Base-by-base conservation (phyloP, 768 basidiomycete genomes). In the Leccinum rimulosum region DNA sequence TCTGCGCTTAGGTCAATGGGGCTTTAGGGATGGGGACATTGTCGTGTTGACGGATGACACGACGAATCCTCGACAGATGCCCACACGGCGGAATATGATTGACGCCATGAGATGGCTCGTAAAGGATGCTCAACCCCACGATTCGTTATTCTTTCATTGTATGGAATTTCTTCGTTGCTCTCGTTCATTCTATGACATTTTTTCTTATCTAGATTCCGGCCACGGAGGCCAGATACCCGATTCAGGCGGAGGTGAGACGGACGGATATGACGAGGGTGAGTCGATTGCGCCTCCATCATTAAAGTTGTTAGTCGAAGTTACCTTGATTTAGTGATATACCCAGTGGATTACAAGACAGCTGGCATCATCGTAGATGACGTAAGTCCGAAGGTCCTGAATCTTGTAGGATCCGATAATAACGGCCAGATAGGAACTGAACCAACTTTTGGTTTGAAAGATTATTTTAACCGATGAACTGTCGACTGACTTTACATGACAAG, bases 151-250 rank as follows among this genome's bases (percentile, higher is more conserved):
- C 70, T 86, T 92, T 65, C 91, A 92, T 62, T 92, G 86, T 74
- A 57, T 57, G 74, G 48, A 35, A 48, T 19, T 6, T 28, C 6
- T 0, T 2, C 22, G 38, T 12, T 6, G 14, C 45, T 10, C 30
- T 31, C 19, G 27, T 35, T 43, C 7, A 19, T 31, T 17, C 6
- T 35, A 6, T 3, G 55, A 27, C 19, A 35, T 47, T 7, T 40
- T 40, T 48, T 4, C 47, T 50, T n/a, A 9, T 56, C 27, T 57
- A 91, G 89, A 93, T 74, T 96, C 95, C 1, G 96, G 95, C 0
- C 95, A 98, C 66, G 96, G 97, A n/a, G 96, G 95, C 10, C 95
- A 95, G 68, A 86, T 88, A 3, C 79, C 78, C 55, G 94, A 97
- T 73, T 60, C 74, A 2, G 81, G 91, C 63, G 91, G 90, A 3